A percentile compares a stretch with the other conserved stretches of the same genome.
These are phyloP conservation scores for Rubus idaeus DNA, from an alignment of 306 rosid genomes.

Conservation along the genomic window DNA sequence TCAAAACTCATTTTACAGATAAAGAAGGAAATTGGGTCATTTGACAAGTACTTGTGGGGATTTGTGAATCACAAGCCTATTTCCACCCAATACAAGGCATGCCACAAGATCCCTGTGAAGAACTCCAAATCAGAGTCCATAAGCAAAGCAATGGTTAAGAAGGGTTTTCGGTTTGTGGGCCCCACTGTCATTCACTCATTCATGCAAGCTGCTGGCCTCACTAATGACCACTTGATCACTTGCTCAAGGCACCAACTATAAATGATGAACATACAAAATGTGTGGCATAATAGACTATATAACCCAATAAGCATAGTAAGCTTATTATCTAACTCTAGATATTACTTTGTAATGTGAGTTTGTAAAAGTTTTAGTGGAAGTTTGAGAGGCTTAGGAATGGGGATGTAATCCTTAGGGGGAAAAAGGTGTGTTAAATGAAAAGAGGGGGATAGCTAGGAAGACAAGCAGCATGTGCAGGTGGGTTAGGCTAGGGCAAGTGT, in stretches of 20 bases:
- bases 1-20: constrained; percentile 38
- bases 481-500: constrained; percentile 24
- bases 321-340: constrained; percentile 18
- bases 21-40: constrained; percentile 57
- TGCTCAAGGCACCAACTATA: constrained; percentile 57
- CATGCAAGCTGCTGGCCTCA: constrained; percentile 81
- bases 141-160: constrained; percentile 78
- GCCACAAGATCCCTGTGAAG: constrained; percentile 82
- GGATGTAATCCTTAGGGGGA: neutral
- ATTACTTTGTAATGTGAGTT: neutral
- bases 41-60: constrained; percentile 75
- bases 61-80: constrained; percentile 74
- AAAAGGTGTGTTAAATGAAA: neutral
- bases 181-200: constrained; percentile 79
- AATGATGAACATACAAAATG: neutral
- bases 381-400: neutral
- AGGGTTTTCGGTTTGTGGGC: constrained; percentile 69
- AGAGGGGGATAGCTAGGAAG: constrained; percentile 2
- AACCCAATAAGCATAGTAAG: constrained; percentile 22
- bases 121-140: constrained; percentile 82
- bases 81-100: constrained; percentile 66
- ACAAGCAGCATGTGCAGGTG: constrained; percentile 27
- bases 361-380: neutral
- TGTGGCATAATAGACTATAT: constrained; percentile 10
- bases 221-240: constrained; percentile 76